Conservation (phyloP, 305 asterid genomes). For the Fraxinus greggii region DNA sequence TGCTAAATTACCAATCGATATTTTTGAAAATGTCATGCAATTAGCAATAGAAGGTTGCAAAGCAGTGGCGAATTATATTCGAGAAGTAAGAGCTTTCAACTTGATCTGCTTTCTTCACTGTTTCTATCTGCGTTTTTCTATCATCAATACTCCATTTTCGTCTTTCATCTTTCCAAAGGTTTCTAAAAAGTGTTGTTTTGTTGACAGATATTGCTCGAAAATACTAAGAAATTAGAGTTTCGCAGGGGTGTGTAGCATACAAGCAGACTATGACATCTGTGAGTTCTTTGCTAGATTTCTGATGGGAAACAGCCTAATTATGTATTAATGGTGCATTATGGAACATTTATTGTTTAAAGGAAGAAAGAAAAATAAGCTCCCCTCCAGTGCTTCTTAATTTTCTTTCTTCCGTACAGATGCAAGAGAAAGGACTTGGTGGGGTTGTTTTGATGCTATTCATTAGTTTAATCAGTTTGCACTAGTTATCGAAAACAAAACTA, state of each 20-base stretch:
- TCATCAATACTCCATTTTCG: background rate
- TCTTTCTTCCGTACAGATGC: background rate
- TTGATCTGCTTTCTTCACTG: background rate
- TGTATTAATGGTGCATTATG: background rate
- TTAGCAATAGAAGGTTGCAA: constrained; percentile 94
- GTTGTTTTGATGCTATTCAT: background rate
- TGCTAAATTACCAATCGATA: constrained; percentile 81
- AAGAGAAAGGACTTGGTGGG: background rate
- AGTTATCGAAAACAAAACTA: background rate
- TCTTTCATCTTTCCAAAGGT: background rate
- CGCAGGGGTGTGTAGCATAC: constrained; percentile 57
- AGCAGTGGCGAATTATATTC: constrained; percentile 77
- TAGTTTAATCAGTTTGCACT: background rate
- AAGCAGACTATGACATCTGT: background rate
- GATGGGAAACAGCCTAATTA: background rate
- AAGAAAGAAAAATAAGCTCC: background rate
- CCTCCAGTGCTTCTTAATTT: background rate
- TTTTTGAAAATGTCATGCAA: constrained; percentile 86
- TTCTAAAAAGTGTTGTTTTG: constrained; percentile 15
- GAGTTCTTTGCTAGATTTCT: background rate
- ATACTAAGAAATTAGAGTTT: constrained; percentile 73
- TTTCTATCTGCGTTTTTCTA: background rate
- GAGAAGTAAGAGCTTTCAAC: constrained; percentile 52
- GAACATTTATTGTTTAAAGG: background rate
- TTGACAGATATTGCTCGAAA: constrained; percentile 64